These are phyloP conservation scores for Tetrahymena thermophila DNA, from an alignment of 73 alveolate genomes.

Conservation along the genomic window DNA sequence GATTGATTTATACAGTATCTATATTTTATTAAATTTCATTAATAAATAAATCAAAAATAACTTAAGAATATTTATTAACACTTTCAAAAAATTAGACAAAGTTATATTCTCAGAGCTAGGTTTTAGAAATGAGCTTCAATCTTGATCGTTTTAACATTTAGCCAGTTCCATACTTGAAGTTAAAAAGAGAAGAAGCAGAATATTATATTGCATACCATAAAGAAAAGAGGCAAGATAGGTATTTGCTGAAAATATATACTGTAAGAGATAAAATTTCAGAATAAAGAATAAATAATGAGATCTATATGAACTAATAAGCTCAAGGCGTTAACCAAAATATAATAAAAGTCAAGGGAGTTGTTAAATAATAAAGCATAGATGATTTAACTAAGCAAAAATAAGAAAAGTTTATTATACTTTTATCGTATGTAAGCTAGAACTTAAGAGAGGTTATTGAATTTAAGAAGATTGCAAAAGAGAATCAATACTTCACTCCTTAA, in stretches of 20 bases:
- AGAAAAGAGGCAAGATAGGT: not conserved
- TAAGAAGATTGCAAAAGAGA: not conserved
- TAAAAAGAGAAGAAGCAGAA: not conserved
- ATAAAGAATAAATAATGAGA: not conserved
- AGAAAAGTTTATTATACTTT: not conserved
- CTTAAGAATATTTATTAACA: no score
- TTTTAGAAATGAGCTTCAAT: not conserved
- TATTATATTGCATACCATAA: not conserved
- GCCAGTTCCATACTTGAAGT: not conserved
- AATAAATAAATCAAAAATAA: no score
- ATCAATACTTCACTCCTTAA: not conserved
- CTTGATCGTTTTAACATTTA: not conserved
- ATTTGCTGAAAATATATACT: not conserved
- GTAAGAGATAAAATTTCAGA: not conserved
- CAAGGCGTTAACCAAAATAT: not conserved
- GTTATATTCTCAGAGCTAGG: no score
- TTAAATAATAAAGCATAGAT: not conserved
- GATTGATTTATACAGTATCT: not conserved
- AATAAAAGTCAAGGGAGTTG: not conserved
- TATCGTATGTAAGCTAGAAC: not conserved
- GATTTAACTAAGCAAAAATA: not conserved
- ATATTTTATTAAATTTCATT: no score
- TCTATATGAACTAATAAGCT: not conserved
- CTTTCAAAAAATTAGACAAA: no score
- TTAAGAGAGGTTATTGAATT: not conserved